Conservation (phyloP, 2,329 filamentous ascomycete species). For the Colletotrichum gloeosporioides region DNA sequence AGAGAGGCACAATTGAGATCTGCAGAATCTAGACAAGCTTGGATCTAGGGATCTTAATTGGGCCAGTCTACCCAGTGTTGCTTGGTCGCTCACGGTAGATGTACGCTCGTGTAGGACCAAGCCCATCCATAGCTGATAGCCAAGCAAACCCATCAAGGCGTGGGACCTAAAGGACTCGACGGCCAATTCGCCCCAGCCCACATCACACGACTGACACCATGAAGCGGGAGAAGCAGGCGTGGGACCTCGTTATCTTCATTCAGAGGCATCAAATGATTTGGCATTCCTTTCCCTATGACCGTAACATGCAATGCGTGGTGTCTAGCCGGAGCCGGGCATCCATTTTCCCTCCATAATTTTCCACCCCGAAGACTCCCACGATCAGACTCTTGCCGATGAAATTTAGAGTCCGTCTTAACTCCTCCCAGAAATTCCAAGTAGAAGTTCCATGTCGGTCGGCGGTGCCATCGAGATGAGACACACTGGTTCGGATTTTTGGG, state of each 20-base stretch:
- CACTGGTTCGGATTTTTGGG: slow-evolving; percentile 24
- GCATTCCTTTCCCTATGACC: slow-evolving; percentile 53
- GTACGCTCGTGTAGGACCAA: background rate
- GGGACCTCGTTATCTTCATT: slow-evolving; percentile 15
- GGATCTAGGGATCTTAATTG: background rate
- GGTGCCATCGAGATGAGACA: slow-evolving; percentile 24
- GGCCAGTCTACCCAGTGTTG: background rate
- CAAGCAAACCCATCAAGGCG: background rate
- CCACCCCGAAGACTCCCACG: slow-evolving; percentile 26
- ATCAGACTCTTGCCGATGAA: slow-evolving; percentile 19
- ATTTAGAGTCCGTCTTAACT: slow-evolving; percentile 12
- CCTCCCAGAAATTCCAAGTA: slow-evolving; percentile 21
- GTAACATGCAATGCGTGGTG: slow-evolving; percentile 47
- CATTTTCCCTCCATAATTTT: slow-evolving; percentile 23
- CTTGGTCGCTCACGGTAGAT: background rate
- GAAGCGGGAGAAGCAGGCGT: background rate
- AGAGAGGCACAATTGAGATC: background rate
- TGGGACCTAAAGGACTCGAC: background rate
- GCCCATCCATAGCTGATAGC: background rate
- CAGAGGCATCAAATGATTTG: slow-evolving; percentile 29
- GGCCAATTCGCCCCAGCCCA: background rate
- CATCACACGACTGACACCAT: background rate
- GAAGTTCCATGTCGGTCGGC: slow-evolving; percentile 19
- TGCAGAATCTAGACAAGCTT: background rate
- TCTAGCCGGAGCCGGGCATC: slow-evolving; percentile 26